Base-by-base conservation (phyloP, 768 basidiomycete genomes). In the Tubosaeta sp. region DNA sequence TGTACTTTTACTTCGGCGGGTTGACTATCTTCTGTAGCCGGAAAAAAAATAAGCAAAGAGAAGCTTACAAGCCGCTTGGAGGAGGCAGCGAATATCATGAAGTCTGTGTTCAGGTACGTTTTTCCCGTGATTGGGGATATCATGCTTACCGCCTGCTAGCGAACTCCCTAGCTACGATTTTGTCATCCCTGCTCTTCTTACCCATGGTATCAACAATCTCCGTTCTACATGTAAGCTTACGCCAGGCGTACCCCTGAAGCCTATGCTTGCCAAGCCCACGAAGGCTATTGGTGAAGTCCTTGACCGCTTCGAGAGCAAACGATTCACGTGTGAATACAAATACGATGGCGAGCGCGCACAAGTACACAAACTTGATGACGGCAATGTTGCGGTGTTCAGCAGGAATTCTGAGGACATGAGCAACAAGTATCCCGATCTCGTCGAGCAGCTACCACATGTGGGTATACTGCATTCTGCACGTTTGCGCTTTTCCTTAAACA, bases 351-450 rank as follows among this genome's bases (percentile, higher is more conserved):
- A 99, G 67, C 85, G 96, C 42, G 96, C 96, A 14, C 94, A 97
- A 73, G 87, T 95, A 3, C 96, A 99, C 69, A 83, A 78, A 63
- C 72, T 93, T 42, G 82, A 83, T 38, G 79, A 92, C 61, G 95
- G 94, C 1, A 79, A 76, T 4, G 84, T 99, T 18, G 80, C 81
- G n/a, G 86, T 99, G 38, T 99, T 97, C 71, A 94, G 92, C 66
- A 76, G 96, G 49, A 99, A 99, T 69, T 96, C 94, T 22, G 96
- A 99, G 69, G 94, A 99, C 59, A 99, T 98, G 96, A 94, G 88
- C 66, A 92, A 92, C 68, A 99, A 99, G 65, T 99, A 98, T 72
- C 96, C 96, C 0, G 96, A 99, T 73, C 76, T 99, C n/a, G 82
- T 96, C 11, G 90, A 92, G 54, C 94, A 97, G 64, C 76, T 97